Evolutionary conservation across 116 monocot genomes (phyloP), one percentile per base, ranked within the genome.

Genomic region (Zostera marina): DNA sequence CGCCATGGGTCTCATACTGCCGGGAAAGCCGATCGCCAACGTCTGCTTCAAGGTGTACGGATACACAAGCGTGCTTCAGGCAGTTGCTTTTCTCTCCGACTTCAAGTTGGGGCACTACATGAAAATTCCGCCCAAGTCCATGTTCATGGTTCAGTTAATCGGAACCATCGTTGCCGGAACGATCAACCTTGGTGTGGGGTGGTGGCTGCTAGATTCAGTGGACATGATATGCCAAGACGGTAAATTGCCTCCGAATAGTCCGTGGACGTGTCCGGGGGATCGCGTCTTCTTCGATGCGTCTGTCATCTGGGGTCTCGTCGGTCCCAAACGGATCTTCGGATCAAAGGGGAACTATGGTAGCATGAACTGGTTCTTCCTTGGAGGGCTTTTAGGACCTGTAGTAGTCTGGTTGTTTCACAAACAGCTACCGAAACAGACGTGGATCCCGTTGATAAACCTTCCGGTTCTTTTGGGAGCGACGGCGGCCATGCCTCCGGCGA

Each of bases 61-160:
- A 0, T 94, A 88, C 61, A 94, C 88, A 79, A 94, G 94, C 81
- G 85, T 94, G 94, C 43, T 81, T 12, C 94, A 94, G 41, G 88
- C 94, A 5, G 65, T 94, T 10, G 64, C 88, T 45, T 94, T 94
- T 70, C 85, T 88, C 3, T 11, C 88, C 0, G 94, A 94, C 65
- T 94, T 93, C 69, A 93, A 93, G 68, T 84, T 93, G 5, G 93
- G 93, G 4, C 93, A 93, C 51, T 93, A 93, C 66, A 94, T 88
- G 94, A 94, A 94, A 74, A 94, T 88, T 58, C 94, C 94, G 16
- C 88, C 94, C 55, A 81, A 57, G 66, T 88, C 94, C 3, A 94
- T 94, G 94, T 94, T 94, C 70, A 32, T 94, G 10, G 88, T 93
- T 44, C 88, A 94, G 94, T 79, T 85, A 8, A 15, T 78, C 1